These are phyloP conservation scores for Arthrobotrys musiformis DNA, from an alignment of 2,329 filamentous ascomycete genomes.

Conservation along the genomic window DNA sequence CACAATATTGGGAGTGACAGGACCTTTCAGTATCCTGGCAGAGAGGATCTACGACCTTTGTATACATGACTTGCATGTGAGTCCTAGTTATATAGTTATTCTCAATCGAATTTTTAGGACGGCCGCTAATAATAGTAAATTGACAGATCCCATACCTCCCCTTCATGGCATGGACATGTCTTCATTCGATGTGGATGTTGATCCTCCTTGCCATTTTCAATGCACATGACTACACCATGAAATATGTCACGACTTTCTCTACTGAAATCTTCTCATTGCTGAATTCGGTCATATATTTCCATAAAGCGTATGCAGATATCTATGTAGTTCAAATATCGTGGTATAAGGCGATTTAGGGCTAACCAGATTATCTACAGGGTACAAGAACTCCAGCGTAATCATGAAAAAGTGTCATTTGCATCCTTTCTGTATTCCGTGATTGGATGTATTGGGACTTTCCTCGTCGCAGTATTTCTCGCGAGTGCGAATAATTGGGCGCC, in stretches of 20 bases:
- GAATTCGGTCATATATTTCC: slow-evolving; percentile 76
- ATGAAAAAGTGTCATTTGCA: slow-evolving; percentile 69
- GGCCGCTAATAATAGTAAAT: background rate
- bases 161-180: slow-evolving; percentile 75
- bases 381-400: slow-evolving; percentile 72
- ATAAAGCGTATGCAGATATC: slow-evolving; percentile 68
- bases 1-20: slow-evolving; percentile 74
- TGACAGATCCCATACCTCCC: slow-evolving; percentile 70
- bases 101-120: slow-evolving; percentile 31
- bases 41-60: slow-evolving; percentile 74
- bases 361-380: slow-evolving; percentile 60
- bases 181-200: slow-evolving; percentile 75
- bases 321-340: background rate
- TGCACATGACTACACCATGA: slow-evolving; percentile 77
- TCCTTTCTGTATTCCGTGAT: slow-evolving; percentile 75
- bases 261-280: slow-evolving; percentile 75
- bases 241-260: slow-evolving; percentile 75
- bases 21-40: slow-evolving; percentile 74
- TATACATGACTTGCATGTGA: slow-evolving; percentile 68
- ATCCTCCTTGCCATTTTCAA: slow-evolving; percentile 73
- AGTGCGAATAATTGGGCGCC: slow-evolving; percentile 73
- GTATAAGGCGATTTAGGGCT: too few relatives aligned
- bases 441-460: slow-evolving; percentile 72
- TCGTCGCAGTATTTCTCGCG: slow-evolving; percentile 71
- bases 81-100: slow-evolving; percentile 23